Percentiles rank a stretch among this genome's conserved stretches.
Evolutionary conservation across 371 early-diverging fungal genomes (phyloP).

Genomic region (Saksenaea oblongispora): DNA sequence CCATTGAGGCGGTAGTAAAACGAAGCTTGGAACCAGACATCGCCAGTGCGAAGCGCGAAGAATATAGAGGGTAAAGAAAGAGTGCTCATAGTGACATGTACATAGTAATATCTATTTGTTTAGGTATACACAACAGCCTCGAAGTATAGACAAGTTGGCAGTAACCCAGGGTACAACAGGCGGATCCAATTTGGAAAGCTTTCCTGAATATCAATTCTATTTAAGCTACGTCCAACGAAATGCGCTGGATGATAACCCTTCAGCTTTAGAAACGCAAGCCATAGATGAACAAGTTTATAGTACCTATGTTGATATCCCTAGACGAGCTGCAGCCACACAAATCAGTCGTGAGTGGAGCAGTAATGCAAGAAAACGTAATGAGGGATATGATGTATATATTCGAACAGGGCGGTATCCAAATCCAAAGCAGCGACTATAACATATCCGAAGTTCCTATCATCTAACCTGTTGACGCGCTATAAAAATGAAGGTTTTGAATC

Average conservation of each 20-base stretch:
- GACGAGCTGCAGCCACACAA: constrained; percentile 42
- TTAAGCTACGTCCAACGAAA: constrained; percentile 48
- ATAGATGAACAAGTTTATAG: constrained; percentile 52
- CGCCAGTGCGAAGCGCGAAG: constrained; percentile 49
- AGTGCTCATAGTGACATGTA: not conserved
- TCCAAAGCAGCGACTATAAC: not conserved
- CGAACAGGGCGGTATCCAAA: constrained; percentile 37
- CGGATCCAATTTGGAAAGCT: constrained; percentile 20
- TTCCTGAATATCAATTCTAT: constrained; percentile 54
- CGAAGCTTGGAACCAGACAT: constrained; percentile 61
- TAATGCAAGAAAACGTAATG: constrained; percentile 44
- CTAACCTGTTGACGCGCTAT: too few relatives aligned
- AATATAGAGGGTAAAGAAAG: constrained; percentile 58
- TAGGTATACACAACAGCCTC: constrained; percentile 59
- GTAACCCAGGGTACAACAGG: constrained; percentile 26
- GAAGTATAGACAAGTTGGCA: constrained; percentile 35
- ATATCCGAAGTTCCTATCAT: too few relatives aligned
- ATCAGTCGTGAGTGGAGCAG: constrained; percentile 38
- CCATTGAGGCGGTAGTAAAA: constrained; percentile 54
- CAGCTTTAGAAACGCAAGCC: constrained; percentile 30
- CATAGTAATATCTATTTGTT: not conserved
- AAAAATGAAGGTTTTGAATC: too few relatives aligned
- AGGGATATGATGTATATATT: constrained; percentile 51
- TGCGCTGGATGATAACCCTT: constrained; percentile 30
- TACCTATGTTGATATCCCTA: constrained; percentile 51